Percentiles rank a stretch among this genome's conserved stretches.
These are phyloP conservation scores for Stemphylium vesicarium DNA, from an alignment of 2,329 filamentous ascomycete species.

Conservation along the genomic window DNA sequence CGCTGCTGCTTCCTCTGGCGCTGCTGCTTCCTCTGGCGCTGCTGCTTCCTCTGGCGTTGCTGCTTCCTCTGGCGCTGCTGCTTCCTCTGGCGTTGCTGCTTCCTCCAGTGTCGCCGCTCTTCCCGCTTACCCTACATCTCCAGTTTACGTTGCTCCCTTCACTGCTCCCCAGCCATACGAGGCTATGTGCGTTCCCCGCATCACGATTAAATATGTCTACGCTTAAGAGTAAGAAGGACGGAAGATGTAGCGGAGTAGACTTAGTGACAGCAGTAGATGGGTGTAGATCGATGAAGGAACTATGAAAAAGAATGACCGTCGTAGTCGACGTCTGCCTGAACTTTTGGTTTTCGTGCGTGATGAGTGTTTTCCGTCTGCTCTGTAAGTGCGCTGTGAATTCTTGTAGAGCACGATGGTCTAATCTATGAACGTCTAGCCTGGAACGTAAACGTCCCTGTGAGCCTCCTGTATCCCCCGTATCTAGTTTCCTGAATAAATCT, in stretches of 20 bases:
- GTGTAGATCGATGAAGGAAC: slow-evolving; percentile 23
- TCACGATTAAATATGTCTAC: slow-evolving; percentile 26
- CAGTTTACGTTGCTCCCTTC: slow-evolving; percentile 28
- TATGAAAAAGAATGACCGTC: slow-evolving; percentile 22
- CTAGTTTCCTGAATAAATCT: no score
- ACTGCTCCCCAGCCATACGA: slow-evolving; percentile 23
- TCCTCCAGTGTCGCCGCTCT: slow-evolving; percentile 17
- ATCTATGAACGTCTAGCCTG: slow-evolving; percentile 7
- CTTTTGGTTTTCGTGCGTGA: slow-evolving; percentile 26
- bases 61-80: background rate
- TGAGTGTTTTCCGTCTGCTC: slow-evolving; percentile 24
- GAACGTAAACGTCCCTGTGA: slow-evolving; percentile 14
- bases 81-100: slow-evolving; percentile 4
- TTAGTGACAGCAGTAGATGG: slow-evolving; percentile 26
- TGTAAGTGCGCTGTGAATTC: slow-evolving; percentile 20
- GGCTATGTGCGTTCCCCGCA: slow-evolving; percentile 22
- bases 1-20: background rate
- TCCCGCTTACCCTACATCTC: slow-evolving; percentile 29
- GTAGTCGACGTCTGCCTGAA: slow-evolving; percentile 21
- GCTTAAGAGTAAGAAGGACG: slow-evolving; percentile 25
- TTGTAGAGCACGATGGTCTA: slow-evolving; percentile 15
- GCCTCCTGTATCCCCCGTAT: background rate
- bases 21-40: slow-evolving; percentile 6
- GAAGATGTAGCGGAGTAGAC: slow-evolving; percentile 25
- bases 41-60: slow-evolving; percentile 5